Conservation (phyloP, 768 basidiomycete genomes). For the Collybia sp. region DNA sequence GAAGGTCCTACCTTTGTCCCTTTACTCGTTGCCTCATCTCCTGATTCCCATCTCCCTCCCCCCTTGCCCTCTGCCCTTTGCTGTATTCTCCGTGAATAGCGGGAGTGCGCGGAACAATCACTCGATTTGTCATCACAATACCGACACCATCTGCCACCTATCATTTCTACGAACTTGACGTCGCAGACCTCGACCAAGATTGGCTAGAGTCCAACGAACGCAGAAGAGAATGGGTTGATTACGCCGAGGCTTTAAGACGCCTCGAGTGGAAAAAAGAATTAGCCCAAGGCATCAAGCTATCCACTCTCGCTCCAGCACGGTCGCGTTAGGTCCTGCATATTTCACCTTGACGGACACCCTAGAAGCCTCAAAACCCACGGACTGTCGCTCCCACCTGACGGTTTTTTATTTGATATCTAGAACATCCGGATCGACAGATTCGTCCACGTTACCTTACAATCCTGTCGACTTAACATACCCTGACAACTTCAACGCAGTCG, state of each 20-base stretch:
- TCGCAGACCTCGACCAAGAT: conserved; percentile 66
- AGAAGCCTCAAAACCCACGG: conserved; percentile 4
- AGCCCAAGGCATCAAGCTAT: conserved; percentile 67
- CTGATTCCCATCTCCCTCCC: conserved; percentile 52
- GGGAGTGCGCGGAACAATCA: conserved; percentile 84
- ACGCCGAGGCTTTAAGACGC: conserved; percentile 69
- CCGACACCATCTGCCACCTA: conserved; percentile 75
- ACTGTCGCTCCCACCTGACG: conserved; percentile 8
- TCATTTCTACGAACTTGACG: conserved; percentile 90
- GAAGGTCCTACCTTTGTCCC: conserved; percentile 90
- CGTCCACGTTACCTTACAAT: conserved; percentile 23
- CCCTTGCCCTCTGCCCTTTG: conserved; percentile 21
- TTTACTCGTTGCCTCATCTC: conserved; percentile 63
- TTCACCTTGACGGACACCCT: conserved; percentile 1
- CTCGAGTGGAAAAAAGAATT: conserved; percentile 86
- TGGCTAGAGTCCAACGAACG: conserved; percentile 83
- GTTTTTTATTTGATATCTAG: conserved; percentile 15
- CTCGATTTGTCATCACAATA: conserved; percentile 81
- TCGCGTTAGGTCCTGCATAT: conserved; percentile 14
- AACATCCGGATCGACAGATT: conserved; percentile 16
- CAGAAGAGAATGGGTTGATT: conserved; percentile 85
- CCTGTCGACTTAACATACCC: conserved; percentile 15
- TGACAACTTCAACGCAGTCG: conserved; percentile 1
- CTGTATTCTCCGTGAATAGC: conserved; percentile 45
- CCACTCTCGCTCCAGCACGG: conserved; percentile 53